Evolutionary conservation across 2,329 filamentous ascomycete species (phyloP).

Genomic region (Colletotrichum sp.): DNA sequence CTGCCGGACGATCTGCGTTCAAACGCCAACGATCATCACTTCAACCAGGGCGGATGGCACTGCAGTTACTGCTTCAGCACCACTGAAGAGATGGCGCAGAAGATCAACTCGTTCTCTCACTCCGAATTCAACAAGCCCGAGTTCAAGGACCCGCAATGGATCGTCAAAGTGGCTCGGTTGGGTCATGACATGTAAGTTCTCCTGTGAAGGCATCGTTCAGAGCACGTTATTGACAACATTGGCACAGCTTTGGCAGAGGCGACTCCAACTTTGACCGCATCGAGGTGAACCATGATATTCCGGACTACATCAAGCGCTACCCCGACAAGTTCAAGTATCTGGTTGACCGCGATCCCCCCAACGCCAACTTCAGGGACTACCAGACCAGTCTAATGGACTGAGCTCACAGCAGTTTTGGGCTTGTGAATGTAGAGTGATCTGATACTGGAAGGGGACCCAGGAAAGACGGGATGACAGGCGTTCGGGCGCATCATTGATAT

Average conservation of each 20-base stretch:
- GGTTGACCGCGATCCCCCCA: slow-evolving; percentile 40
- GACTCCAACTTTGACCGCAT: slow-evolving; percentile 29
- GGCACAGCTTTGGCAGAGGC: slow-evolving; percentile 24
- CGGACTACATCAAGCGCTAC: slow-evolving; percentile 40
- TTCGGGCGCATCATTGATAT: not conserved
- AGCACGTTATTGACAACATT: not conserved
- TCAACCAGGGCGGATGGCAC: slow-evolving; percentile 61
- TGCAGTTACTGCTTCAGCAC: slow-evolving; percentile 67
- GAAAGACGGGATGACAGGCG: not conserved
- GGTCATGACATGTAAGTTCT: slow-evolving; percentile 47
- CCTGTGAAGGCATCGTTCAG: not conserved
- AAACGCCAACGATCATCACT: slow-evolving; percentile 44
- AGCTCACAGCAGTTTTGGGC: not conserved
- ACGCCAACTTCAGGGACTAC: slow-evolving; percentile 41
- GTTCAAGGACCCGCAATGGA: slow-evolving; percentile 41
- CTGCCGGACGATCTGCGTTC: slow-evolving; percentile 58
- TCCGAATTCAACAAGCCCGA: slow-evolving; percentile 38
- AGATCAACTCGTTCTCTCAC: slow-evolving; percentile 53
- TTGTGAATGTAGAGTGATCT: not conserved
- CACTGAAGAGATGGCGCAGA: slow-evolving; percentile 58
- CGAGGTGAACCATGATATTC: slow-evolving; percentile 45
- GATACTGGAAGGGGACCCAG: not conserved
- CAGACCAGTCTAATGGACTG: not conserved
- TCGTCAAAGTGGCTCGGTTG: slow-evolving; percentile 44
- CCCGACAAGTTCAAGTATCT: slow-evolving; percentile 38